phyloP scores from a whole-genome alignment of 257 asterid genomes.

The Plantago ovata region DNA sequence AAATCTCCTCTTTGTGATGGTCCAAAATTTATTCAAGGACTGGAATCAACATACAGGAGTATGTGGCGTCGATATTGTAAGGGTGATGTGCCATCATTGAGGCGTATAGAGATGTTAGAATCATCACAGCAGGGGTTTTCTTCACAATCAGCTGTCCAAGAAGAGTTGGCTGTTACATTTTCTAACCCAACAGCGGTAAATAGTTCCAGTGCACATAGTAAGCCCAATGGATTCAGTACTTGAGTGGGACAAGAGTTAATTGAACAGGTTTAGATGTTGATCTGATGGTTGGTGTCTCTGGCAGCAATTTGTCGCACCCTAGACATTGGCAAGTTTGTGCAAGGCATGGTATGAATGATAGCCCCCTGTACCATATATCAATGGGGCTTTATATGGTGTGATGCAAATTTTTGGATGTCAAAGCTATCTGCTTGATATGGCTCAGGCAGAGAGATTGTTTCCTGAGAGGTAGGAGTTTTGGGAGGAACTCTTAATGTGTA shows the following conservation, averaged over 20 bases:
- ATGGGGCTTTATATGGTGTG: slow-evolving; percentile 30
- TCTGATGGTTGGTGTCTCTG: slow-evolving; percentile 12
- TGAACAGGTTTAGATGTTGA: slow-evolving; percentile 15
- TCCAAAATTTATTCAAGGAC: slow-evolving; percentile 51
- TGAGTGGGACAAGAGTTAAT: slow-evolving; percentile 25
- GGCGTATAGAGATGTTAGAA: slow-evolving; percentile 40
- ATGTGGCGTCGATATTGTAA: slow-evolving; percentile 88
- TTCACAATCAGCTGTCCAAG: slow-evolving; percentile 25
- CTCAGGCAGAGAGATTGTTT: slow-evolving; percentile 25
- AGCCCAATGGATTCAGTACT: slow-evolving; percentile 50
- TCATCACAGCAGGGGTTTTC: slow-evolving; percentile 32
- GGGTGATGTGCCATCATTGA: slow-evolving; percentile 78
- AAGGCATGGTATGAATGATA: slow-evolving; percentile 13
- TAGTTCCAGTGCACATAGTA: slow-evolving; percentile 26
- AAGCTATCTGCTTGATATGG: slow-evolving; percentile 23
- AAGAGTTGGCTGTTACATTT: slow-evolving; percentile 28
- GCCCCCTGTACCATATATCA: slow-evolving; percentile 44
- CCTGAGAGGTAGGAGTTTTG: slow-evolving; percentile 18
- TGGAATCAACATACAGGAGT: slow-evolving; percentile 64
- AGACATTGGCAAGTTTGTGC: slow-evolving; percentile 9
- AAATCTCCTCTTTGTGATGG: slow-evolving; percentile 91
- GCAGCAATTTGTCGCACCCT: slow-evolving; percentile 9
- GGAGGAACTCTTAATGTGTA: slow-evolving; percentile 25
- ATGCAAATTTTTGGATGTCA: slow-evolving; percentile 22
- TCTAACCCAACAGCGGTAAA: slow-evolving; percentile 29